Evolutionary conservation across 1,139 yeast species (phyloP).

Genomic region (Debaryomyces psychrophilus): DNA sequence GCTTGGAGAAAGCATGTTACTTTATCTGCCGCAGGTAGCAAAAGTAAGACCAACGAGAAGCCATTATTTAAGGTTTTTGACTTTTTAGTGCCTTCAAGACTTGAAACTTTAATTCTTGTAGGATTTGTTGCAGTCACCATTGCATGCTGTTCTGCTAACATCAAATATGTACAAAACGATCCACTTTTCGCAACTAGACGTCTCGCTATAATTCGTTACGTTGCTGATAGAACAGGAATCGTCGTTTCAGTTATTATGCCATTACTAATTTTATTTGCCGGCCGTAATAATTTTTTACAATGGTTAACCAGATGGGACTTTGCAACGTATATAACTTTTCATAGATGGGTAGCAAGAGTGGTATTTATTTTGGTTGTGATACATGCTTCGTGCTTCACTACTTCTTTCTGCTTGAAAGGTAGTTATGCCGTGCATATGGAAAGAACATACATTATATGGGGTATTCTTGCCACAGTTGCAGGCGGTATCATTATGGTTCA

Average conservation of each 20-base stretch:
- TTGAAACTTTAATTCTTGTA: slow-evolving; percentile 29
- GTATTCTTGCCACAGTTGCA: slow-evolving; percentile 31
- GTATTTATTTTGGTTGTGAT: slow-evolving; percentile 31
- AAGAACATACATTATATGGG: slow-evolving; percentile 32
- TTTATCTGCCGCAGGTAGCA: slow-evolving; percentile 33
- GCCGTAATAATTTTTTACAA: slow-evolving; percentile 45
- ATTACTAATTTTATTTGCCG: slow-evolving; percentile 43
- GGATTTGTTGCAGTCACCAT: slow-evolving; percentile 51
- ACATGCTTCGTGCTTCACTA: slow-evolving; percentile 46
- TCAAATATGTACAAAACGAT: slow-evolving; percentile 25
- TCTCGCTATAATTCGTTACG: slow-evolving; percentile 29
- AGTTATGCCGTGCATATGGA: slow-evolving; percentile 20
- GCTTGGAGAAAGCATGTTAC: slow-evolving; percentile 32
- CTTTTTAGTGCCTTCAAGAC: slow-evolving; percentile 32
- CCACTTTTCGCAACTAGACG: slow-evolving; percentile 24
- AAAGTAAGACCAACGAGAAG: slow-evolving; percentile 28
- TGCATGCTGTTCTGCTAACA: slow-evolving; percentile 33
- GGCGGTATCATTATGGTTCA: slow-evolving; percentile 38
- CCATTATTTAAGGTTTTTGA: slow-evolving; percentile 24
- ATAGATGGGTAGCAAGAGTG: slow-evolving; percentile 43
- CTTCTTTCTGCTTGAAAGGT: slow-evolving; percentile 14
- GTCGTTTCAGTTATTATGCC: slow-evolving; percentile 36
- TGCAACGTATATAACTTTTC: slow-evolving; percentile 39
- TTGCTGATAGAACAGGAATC: slow-evolving; percentile 39
- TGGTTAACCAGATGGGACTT: slow-evolving; percentile 46